Evolutionary conservation across 2,329 filamentous ascomycete genomes (phyloP).

Genomic region (Drechslera avenae): DNA sequence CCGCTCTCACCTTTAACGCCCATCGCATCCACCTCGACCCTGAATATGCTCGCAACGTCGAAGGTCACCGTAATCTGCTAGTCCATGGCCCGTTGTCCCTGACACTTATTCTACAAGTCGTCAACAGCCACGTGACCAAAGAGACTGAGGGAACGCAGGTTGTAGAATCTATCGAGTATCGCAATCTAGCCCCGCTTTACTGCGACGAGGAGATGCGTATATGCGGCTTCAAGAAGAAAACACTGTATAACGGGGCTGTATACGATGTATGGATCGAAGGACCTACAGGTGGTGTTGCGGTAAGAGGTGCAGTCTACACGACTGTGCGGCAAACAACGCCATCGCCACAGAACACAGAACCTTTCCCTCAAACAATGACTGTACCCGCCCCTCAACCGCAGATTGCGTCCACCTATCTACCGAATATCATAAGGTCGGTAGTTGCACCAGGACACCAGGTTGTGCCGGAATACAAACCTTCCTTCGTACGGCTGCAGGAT

Average conservation of each 20-base stretch:
- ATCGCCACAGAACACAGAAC: not conserved
- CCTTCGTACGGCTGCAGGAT: too few species aligned
- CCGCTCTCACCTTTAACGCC: conserved; percentile 83
- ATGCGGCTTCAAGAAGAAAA: conserved; percentile 62
- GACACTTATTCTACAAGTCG: conserved; percentile 73
- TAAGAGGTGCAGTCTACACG: conserved; percentile 48
- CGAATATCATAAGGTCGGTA: too few species aligned
- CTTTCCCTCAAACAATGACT: not conserved
- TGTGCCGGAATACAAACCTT: too few species aligned
- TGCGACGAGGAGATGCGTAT: conserved; percentile 72
- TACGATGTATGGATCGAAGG: conserved; percentile 51
- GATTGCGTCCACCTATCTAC: not conserved
- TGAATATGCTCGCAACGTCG: conserved; percentile 69
- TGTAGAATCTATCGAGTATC: conserved; percentile 71
- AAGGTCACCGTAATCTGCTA: conserved; percentile 75
- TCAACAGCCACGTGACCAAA: conserved; percentile 50
- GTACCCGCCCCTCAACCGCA: not conserved
- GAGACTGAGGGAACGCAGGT: conserved; percentile 25
- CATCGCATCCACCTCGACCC: conserved; percentile 88
- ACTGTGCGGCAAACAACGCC: not conserved
- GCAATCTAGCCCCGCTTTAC: conserved; percentile 81
- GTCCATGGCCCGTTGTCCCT: conserved; percentile 87
- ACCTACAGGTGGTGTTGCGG: conserved; percentile 50
- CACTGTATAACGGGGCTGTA: conserved; percentile 20
- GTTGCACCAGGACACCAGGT: too few species aligned